Evolutionary conservation across 1,284 basidiomycete species (phyloP).

Genomic region (Mycena sp.): DNA sequence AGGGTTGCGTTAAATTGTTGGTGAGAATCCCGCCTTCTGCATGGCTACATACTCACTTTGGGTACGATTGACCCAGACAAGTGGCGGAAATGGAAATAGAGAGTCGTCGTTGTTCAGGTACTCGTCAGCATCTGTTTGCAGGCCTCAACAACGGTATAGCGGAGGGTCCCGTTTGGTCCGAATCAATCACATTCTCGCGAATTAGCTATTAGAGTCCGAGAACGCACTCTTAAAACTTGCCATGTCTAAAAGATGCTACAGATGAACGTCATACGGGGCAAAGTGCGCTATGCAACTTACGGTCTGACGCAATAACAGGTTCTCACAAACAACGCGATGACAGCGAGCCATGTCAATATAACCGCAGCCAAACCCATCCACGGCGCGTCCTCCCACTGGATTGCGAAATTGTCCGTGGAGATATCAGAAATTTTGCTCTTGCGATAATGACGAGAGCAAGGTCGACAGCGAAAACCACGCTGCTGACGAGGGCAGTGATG

Average conservation of each 20-base stretch:
- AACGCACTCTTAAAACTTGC: too few relatives aligned
- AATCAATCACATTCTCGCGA: too few relatives aligned
- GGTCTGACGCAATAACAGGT: constrained; percentile 66
- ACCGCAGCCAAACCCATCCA: constrained; percentile 74
- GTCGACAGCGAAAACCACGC: constrained; percentile 67
- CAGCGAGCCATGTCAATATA: constrained; percentile 64
- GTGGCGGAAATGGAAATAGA: too few relatives aligned
- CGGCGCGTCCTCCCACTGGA: constrained; percentile 71
- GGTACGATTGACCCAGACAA: too few relatives aligned
- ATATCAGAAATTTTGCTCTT: constrained; percentile 53
- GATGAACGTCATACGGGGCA: neutral
- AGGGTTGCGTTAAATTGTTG: too few relatives aligned
- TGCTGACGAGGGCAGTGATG: constrained; percentile 61
- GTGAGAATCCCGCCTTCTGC: too few relatives aligned
- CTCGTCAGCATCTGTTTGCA: too few relatives aligned
- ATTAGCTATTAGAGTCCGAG: too few relatives aligned
- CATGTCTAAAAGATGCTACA: constrained; percentile 7
- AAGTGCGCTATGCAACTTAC: constrained; percentile 9
- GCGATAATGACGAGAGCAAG: constrained; percentile 64
- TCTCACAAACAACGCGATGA: constrained; percentile 66
- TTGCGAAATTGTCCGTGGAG: constrained; percentile 49
- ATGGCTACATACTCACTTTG: too few relatives aligned
- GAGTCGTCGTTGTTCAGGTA: too few relatives aligned
- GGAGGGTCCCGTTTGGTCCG: too few relatives aligned
- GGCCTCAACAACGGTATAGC: too few relatives aligned